Evolutionary conservation across 2,329 filamentous ascomycete species (phyloP).

Genomic region (Parasarocladium wereldwijsianum): DNA sequence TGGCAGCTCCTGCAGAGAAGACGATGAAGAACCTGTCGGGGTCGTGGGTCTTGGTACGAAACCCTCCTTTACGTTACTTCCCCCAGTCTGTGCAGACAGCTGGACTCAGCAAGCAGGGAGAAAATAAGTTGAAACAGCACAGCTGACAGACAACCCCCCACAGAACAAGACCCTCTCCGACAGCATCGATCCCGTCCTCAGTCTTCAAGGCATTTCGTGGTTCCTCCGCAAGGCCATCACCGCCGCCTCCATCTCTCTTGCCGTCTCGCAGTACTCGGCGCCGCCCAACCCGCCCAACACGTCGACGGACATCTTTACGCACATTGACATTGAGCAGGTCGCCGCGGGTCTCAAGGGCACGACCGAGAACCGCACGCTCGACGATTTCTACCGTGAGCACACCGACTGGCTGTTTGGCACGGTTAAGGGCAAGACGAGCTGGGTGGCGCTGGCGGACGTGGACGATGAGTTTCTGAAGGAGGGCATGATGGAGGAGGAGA

Average conservation of each 20-base stretch:
- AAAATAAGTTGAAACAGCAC: no score
- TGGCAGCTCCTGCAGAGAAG: slow-evolving; percentile 58
- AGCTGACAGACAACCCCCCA: background rate
- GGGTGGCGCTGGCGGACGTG: slow-evolving; percentile 30
- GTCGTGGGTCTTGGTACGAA: slow-evolving; percentile 52
- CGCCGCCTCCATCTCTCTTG: slow-evolving; percentile 53
- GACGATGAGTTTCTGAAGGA: slow-evolving; percentile 40
- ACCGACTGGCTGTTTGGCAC: slow-evolving; percentile 67
- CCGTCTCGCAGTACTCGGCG: slow-evolving; percentile 39
- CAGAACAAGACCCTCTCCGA: slow-evolving; percentile 67
- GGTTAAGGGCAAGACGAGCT: slow-evolving; percentile 45
- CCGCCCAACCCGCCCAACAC: slow-evolving; percentile 24
- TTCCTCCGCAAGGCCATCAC: slow-evolving; percentile 57
- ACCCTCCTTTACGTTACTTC: slow-evolving; percentile 1
- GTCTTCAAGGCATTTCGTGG: slow-evolving; percentile 59
- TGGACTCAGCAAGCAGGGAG: no score
- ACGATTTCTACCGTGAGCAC: slow-evolving; percentile 44
- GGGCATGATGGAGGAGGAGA: slow-evolving; percentile 46
- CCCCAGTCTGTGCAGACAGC: background rate
- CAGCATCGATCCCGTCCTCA: slow-evolving; percentile 50
- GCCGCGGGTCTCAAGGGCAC: slow-evolving; percentile 59
- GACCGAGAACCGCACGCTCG: slow-evolving; percentile 37
- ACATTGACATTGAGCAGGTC: slow-evolving; percentile 60
- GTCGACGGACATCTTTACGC: slow-evolving; percentile 27
- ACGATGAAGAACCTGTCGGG: slow-evolving; percentile 55